These are phyloP conservation scores for Hamamelis virginiana DNA, from an alignment of 164 flowering plant species.

Conservation along the genomic window DNA sequence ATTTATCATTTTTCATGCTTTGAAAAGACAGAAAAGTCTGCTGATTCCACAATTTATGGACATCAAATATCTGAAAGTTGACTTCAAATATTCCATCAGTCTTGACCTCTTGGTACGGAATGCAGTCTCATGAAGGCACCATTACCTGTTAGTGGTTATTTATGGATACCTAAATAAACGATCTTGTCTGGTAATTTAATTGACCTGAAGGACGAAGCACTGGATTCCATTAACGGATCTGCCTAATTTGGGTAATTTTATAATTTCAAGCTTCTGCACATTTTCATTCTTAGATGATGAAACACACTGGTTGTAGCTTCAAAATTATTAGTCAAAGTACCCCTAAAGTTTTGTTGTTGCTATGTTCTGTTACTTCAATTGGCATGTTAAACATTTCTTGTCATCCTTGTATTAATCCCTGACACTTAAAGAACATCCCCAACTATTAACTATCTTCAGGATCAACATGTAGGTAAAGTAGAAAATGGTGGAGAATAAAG, in stretches of 20 bases:
- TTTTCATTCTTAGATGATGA: background rate
- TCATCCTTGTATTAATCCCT: background rate
- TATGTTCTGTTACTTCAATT: background rate
- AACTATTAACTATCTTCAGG: constrained; percentile 26
- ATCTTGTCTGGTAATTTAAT: background rate
- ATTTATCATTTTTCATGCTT: background rate
- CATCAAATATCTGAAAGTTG: background rate
- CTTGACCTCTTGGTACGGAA: background rate
- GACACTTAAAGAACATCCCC: constrained; percentile 8
- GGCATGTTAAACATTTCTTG: background rate
- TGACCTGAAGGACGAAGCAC: background rate
- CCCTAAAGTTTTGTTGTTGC: background rate
- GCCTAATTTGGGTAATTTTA: background rate
- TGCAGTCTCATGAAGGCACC: background rate
- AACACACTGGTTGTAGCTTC: background rate
- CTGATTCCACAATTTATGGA: background rate
- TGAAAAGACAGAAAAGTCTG: background rate
- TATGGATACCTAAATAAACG: background rate
- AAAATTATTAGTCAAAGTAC: background rate
- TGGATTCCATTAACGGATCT: background rate
- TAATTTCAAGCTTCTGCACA: background rate
- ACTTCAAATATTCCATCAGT: background rate
- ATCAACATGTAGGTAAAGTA: constrained; percentile 48
- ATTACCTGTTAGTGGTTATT: background rate
- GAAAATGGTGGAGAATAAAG: constrained; percentile 36